Base-by-base conservation (phyloP, 1,139 yeast species). In the Debaryomyces sp. region DNA sequence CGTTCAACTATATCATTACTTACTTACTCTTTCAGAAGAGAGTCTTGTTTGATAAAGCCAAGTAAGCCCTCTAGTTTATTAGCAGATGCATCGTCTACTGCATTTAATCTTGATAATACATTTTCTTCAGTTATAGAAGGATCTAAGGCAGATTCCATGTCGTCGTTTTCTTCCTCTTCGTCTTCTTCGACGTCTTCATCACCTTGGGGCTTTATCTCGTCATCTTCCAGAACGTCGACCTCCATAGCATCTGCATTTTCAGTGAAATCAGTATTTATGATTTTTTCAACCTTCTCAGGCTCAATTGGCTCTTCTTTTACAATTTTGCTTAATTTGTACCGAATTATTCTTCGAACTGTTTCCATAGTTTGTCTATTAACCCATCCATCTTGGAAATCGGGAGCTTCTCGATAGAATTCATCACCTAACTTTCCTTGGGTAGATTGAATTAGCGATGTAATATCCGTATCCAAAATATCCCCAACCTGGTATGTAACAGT, bases 401-500 rank as follows among this genome's bases (percentile, higher is more conserved):
- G 66, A 10, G 55, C 45, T 60, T 54, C 80, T 58, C 73, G 72
- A 71, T 63, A 81, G 70, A 62, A 82, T 70, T 41, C 67, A 58
- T 15, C 67, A 60, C 58, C 78, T 71, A 51, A 76, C 50, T 43
- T 64, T 58, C 5, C 71, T 40, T 54, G 58, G 21, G 66, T 63
- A 1, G 71, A 66, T 3, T 71, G 65, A 15, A 88, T 65, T 3
- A 88, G 65, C 6, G 73, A 72, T 5, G 67, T 63, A 9, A 92
- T 72, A 54, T 84, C 85, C 6, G 82, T 79, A 60, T 90, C 96
- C 4, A 79, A 66, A 5, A 94, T 73, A 61, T 94, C 95, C 33
- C 92, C 92, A n/a, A 94, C 71, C 62, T 90, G 97, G 57, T 87
- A 84, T 48, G 87, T 80, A 5, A 89, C 79, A 2, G 89, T 81